Evolutionary conservation across 2,329 filamentous ascomycete genomes (phyloP).

Genomic region (Fusarium redolens): DNA sequence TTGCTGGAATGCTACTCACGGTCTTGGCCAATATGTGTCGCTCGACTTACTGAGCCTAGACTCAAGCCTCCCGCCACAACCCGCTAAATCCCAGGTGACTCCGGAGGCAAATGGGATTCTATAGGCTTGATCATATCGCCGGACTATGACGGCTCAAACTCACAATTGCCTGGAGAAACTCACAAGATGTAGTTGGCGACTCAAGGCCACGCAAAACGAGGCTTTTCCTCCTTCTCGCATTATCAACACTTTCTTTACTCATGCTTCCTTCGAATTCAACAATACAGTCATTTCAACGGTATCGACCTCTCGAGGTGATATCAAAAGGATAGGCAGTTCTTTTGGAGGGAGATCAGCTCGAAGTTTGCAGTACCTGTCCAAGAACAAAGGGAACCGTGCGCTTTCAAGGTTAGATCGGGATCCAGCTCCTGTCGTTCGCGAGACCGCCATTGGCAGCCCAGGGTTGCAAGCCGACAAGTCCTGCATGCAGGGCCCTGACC

Average conservation of each 20-base stretch:
- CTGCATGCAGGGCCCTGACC: conserved; percentile 22
- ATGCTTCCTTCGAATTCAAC: neutral
- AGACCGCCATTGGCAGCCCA: conserved; percentile 16
- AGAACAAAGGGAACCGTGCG: conserved; percentile 22
- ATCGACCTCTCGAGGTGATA: neutral
- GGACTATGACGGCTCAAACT: conserved; percentile 38
- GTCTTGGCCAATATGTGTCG: conserved; percentile 27
- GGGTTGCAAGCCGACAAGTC: conserved; percentile 21
- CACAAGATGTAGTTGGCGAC: conserved; percentile 32
- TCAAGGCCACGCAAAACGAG: conserved; percentile 8
- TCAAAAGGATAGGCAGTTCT: neutral
- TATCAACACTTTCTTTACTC: neutral
- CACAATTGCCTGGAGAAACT: conserved; percentile 20
- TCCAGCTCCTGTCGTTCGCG: conserved; percentile 17
- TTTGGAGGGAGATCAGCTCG: conserved; percentile 1
- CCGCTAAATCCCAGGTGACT: conserved; percentile 37
- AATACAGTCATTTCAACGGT: neutral
- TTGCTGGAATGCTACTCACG: conserved; percentile 41
- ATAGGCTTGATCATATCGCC: conserved; percentile 34
- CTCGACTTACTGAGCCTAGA: conserved; percentile 40
- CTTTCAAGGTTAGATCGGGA: conserved; percentile 15
- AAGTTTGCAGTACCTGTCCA: conserved; percentile 6
- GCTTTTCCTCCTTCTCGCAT: conserved; percentile 5
- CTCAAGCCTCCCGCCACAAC: conserved; percentile 45
- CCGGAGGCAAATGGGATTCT: conserved; percentile 19